Base-by-base conservation (phyloP, 108 stramenopile species). In the Stephanodiscus minutulus region DNA sequence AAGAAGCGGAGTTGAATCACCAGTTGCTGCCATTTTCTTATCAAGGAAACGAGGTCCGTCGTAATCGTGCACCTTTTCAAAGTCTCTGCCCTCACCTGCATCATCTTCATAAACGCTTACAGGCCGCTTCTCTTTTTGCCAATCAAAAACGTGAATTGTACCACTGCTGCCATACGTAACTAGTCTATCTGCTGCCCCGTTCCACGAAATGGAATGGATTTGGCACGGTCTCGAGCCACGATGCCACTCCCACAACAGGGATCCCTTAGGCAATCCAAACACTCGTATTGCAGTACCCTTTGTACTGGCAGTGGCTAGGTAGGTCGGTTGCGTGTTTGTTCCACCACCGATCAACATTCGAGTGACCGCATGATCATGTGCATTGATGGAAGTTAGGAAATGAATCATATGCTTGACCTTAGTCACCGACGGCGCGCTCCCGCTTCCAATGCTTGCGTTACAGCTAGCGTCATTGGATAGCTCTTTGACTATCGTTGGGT, bases 231-330 rank as follows among this genome's bases (percentile, higher is more conserved):
- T 56, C 11, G 79, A 80, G 28, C 79, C 79, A 15, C 79, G 72
- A 64, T 80, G 79, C 66, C 66, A 80, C 54, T 80, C 79, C 69
- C 69, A 80, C 22, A 80, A 43, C 17, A 43, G 52, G 18, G 72
- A 58, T 28, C 79, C 79, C 17, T 62, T 29, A 27, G 79, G 79
- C 35, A 80, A 64, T 50, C 61, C 79, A 64, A 80, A 80, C 10
- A 80, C 67, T 64, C 79, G 66, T 47, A 80, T 59, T 22, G 61
- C 62, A 6, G 79, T 80, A 6, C 79, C 79, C 27, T 73, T 67
- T 12, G 66, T 52, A 31, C 61, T 63, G 10, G 62, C 61, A 21
- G 79, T 80, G 24, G 79, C 79, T 12, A 80, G 33, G 49, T 36
- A 77, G 12, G 63, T 48, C 31, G 5, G 31, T 17, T 49, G 49